A percentile compares a stretch with the other conserved stretches of the same genome.
phyloP scores from a whole-genome alignment of 441 rosid species.

The Gossypium davidsonii region DNA sequence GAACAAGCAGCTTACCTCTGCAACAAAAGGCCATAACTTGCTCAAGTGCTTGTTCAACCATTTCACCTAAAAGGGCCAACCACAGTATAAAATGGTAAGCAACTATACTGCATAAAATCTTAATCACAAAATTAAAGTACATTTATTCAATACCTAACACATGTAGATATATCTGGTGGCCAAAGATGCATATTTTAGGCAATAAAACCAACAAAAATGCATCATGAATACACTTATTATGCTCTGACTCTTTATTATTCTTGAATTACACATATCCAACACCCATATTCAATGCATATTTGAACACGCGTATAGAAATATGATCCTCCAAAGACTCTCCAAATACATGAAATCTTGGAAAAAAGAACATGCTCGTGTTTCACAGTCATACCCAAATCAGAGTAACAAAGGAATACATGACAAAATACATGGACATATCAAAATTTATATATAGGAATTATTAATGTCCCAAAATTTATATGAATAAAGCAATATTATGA shows the following conservation, averaged over 20 bases:
- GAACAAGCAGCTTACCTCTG: conserved; percentile 57
- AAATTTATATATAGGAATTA: no score
- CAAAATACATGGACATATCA: no score
- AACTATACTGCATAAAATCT: neutral
- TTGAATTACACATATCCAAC: neutral
- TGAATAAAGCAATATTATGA: no score
- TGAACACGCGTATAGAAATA: neutral
- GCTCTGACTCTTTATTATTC: neutral
- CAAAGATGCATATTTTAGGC: neutral
- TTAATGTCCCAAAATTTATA: no score
- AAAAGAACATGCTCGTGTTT: no score
- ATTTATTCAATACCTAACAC: neutral
- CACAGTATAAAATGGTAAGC: conserved; percentile 12
- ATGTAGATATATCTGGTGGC: neutral
- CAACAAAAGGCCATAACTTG: conserved; percentile 91
- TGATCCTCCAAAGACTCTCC: neutral
- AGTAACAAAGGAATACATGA: no score
- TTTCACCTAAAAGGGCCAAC: conserved; percentile 56
- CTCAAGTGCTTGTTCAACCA: conserved; percentile 89
- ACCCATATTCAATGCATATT: neutral
- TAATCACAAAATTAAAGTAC: neutral
- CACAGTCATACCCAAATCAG: no score
- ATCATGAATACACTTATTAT: neutral
- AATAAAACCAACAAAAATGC: neutral
- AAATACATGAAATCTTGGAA: no score